A percentile compares a stretch with the other conserved stretches of the same genome.
These are phyloP conservation scores for Helicocarpus griseus DNA, from an alignment of 2,329 filamentous ascomycete genomes.

Conservation along the genomic window DNA sequence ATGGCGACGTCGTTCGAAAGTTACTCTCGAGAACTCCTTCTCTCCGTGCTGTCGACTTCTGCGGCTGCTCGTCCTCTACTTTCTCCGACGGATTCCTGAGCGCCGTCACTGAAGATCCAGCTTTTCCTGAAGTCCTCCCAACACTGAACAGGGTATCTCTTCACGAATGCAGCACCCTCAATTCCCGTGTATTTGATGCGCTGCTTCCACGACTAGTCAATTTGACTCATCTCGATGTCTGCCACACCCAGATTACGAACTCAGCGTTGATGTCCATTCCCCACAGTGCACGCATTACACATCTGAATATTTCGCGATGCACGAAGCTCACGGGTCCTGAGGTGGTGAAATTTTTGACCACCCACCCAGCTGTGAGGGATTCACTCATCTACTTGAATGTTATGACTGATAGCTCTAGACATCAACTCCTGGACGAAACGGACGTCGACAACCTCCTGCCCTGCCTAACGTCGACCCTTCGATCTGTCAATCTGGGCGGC, in stretches of 20 bases:
- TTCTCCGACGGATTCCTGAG: conserved; percentile 59
- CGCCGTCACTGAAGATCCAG: conserved; percentile 37
- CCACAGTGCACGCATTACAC: conserved; percentile 60
- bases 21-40: conserved; percentile 57
- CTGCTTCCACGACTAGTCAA: conserved; percentile 60
- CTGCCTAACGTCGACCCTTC: conserved; percentile 48
- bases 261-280: conserved; percentile 61
- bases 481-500: conserved; percentile 66
- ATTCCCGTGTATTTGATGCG: conserved; percentile 56
- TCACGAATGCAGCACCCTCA: conserved; percentile 67
- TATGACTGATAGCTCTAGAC: conserved; percentile 60
- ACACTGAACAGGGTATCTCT: conserved; percentile 60
- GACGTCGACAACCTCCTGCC: conserved; percentile 58
- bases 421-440: conserved; percentile 58
- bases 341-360: conserved; percentile 60
- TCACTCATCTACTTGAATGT: conserved; percentile 63
- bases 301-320: conserved; percentile 71
- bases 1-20: conserved; percentile 57
- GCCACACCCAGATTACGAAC: conserved; percentile 66
- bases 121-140: conserved; percentile 44
- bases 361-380: conserved; percentile 58
- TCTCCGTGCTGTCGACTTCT: conserved; percentile 64
- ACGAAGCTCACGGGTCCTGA: conserved; percentile 55
- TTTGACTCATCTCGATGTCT: conserved; percentile 70
- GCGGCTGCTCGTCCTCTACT: conserved; percentile 57